Evolutionary conservation across 345 rosid species (phyloP).

Genomic region (Streptanthus diversifolius): DNA sequence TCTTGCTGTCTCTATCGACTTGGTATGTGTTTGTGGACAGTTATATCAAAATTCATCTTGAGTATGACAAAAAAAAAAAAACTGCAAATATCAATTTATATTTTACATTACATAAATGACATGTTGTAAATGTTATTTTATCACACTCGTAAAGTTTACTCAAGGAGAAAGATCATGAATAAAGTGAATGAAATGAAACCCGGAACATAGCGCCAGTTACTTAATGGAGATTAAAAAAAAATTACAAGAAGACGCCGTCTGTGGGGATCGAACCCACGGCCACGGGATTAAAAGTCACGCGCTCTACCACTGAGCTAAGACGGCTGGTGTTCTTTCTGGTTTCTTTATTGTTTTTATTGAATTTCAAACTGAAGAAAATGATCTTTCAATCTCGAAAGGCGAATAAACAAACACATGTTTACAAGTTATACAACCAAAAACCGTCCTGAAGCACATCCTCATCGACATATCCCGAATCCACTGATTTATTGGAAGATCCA

Average conservation of each 20-base stretch:
- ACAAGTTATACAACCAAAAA: too few species aligned
- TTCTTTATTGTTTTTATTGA: background rate
- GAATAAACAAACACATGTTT: background rate
- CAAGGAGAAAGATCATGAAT: background rate
- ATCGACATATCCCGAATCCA: too few species aligned
- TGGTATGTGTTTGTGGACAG: background rate
- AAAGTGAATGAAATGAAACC: background rate
- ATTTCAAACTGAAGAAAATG: background rate
- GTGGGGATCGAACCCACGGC: conserved; percentile 13
- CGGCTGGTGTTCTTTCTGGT: background rate
- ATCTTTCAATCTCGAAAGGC: background rate
- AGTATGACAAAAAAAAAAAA: background rate
- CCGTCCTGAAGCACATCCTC: too few species aligned
- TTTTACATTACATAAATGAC: background rate
- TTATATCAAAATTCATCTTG: background rate
- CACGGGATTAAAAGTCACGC: conserved; percentile 18
- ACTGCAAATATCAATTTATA: background rate
- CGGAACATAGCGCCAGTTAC: background rate
- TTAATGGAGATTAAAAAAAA: background rate
- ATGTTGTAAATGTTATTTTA: background rate
- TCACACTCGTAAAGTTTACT: background rate
- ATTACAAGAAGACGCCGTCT: background rate
- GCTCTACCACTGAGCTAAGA: conserved; percentile 19
- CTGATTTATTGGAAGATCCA: too few species aligned
- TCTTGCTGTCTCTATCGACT: background rate